These are phyloP conservation scores for Mrakia hoshinonis DNA, from an alignment of 768 basidiomycete genomes.

Conservation along the genomic window DNA sequence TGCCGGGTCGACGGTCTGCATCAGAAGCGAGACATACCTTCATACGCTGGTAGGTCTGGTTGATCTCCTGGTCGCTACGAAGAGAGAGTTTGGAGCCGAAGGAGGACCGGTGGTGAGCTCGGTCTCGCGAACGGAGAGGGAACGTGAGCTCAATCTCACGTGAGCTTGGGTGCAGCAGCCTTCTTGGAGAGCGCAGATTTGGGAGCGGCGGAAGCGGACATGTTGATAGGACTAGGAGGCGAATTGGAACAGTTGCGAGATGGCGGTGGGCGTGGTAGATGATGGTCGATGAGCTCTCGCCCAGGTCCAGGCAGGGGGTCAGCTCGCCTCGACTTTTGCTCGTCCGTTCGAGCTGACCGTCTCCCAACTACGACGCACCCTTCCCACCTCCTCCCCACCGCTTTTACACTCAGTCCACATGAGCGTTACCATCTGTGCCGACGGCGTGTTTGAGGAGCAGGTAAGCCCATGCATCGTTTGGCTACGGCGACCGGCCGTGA, in stretches of 20 bases:
- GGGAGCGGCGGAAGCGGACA: neutral
- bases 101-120: too few relatives aligned
- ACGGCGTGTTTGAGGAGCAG: conserved; percentile 84
- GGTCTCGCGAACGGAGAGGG: neutral
- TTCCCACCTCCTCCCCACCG: neutral
- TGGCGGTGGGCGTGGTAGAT: neutral
- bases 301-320: too few relatives aligned
- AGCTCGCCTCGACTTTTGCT: neutral
- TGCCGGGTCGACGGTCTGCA: too few relatives aligned
- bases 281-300: too few relatives aligned
- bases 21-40: conserved; percentile 46
- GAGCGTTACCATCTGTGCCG: conserved; percentile 65
- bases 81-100: neutral
- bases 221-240: neutral
- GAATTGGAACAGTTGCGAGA: neutral
- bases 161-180: neutral
- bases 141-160: too few relatives aligned
- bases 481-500: neutral
- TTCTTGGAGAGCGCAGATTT: neutral
- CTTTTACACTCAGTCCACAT: neutral
- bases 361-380: neutral
- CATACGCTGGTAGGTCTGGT: conserved; percentile 67
- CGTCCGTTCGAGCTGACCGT: neutral
- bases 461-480: conserved; percentile 39
- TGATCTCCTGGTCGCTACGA: conserved; percentile 53